These are phyloP conservation scores for Gentiana dahurica DNA, from an alignment of 257 asterid genomes.

Conservation along the genomic window DNA sequence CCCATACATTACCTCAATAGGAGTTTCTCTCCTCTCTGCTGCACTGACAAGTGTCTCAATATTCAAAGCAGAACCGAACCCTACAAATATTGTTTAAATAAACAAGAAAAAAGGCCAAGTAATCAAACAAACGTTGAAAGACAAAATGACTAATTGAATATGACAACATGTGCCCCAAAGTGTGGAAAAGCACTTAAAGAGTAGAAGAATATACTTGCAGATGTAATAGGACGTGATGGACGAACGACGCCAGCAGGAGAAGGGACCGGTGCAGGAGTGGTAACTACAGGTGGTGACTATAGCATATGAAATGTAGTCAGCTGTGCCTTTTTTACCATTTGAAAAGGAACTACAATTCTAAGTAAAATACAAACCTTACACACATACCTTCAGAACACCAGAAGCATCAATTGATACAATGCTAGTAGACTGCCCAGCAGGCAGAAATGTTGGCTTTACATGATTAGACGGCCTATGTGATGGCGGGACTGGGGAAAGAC, in stretches of 20 bases:
- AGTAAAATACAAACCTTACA: neutral
- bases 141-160: neutral
- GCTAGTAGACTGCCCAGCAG: slow-evolving; percentile 39
- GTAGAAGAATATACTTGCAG: slow-evolving; percentile 46
- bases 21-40: slow-evolving; percentile 93
- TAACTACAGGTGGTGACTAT: slow-evolving; percentile 54
- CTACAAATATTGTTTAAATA: slow-evolving; percentile 22
- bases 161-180: slow-evolving; percentile 5
- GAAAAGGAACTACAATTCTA: no score
- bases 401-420: slow-evolving; percentile 41
- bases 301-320: slow-evolving; percentile 4
- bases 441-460: slow-evolving; percentile 46
- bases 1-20: slow-evolving; percentile 60
- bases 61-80: slow-evolving; percentile 94
- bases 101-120: slow-evolving; percentile 5
- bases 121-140: slow-evolving; percentile 5
- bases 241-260: slow-evolving; percentile 62
- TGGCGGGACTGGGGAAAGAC: slow-evolving; percentile 42
- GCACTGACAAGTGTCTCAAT: slow-evolving; percentile 98
- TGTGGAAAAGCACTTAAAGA: slow-evolving; percentile 3
- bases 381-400: slow-evolving; percentile 68
- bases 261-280: slow-evolving; percentile 34
- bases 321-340: neutral
- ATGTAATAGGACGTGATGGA: slow-evolving; percentile 43
- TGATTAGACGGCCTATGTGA: slow-evolving; percentile 53